Evolutionary conservation across 192 early-diverging fungal genomes (phyloP).

Genomic region (Coemansia sp.): DNA sequence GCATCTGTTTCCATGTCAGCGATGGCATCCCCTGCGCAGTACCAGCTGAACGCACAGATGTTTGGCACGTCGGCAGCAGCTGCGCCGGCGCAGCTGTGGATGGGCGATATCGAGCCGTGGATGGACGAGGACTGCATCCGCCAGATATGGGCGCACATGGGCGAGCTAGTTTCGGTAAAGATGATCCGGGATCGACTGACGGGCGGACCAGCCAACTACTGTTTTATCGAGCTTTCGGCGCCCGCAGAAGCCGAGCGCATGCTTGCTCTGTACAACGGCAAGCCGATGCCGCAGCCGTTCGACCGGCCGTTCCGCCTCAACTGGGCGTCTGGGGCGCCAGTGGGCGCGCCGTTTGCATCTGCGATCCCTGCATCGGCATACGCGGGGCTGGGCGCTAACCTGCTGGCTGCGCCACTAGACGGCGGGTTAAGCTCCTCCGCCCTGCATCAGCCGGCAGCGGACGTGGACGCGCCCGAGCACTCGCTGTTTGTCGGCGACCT

Average conservation of each 20-base stretch:
- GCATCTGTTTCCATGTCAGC: background rate
- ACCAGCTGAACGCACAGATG: constrained; percentile 12
- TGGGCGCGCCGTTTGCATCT: constrained; percentile 15
- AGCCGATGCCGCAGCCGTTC: constrained; percentile 74
- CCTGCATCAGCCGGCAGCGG: background rate
- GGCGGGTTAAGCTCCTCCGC: background rate
- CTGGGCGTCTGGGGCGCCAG: constrained; percentile 89
- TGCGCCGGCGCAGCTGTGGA: constrained; percentile 59
- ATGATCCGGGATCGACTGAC: constrained; percentile 92
- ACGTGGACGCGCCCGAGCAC: constrained; percentile 68
- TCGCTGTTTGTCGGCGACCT: constrained; percentile 97
- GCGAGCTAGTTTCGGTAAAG: constrained; percentile 88
- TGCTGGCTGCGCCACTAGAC: background rate
- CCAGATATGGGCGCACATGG: constrained; percentile 78
- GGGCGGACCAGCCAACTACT: constrained; percentile 79
- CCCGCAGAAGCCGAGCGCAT: constrained; percentile 67
- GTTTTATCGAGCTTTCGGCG: constrained; percentile 84
- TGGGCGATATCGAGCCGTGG: constrained; percentile 97
- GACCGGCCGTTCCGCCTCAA: constrained; percentile 86
- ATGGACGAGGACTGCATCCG: constrained; percentile 95
- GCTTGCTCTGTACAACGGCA: constrained; percentile 73
- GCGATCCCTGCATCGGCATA: background rate
- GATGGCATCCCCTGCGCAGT: constrained; percentile 6
- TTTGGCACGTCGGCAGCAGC: background rate
- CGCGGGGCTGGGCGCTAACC: background rate